Base-by-base conservation (phyloP, 2,329 filamentous ascomycete species). In the Talaromyces amestolkiae region DNA sequence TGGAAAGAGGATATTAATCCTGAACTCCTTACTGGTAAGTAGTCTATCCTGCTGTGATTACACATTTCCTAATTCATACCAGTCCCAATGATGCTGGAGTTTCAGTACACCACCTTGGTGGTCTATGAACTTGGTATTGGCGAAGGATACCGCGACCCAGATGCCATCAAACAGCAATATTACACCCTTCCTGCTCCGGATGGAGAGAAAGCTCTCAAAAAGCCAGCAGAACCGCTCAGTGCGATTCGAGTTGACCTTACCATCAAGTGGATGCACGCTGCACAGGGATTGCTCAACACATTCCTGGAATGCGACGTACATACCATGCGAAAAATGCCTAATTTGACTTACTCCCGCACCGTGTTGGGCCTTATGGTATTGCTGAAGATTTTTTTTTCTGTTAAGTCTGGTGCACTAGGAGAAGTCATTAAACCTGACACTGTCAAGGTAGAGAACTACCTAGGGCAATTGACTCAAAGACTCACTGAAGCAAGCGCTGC, bases 261-360 rank as follows among this genome's bases (percentile, higher is more conserved):
- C 3, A 70, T 77, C 49, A 77, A 77, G 69, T 77, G 75, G 75
- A 72, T 77, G 74, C 73, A 75, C 51, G 72, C 75, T 22, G 72
- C 75, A 11, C 76, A 77, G 8, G 71, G 74, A 59, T 61, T 77
- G 61, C 70, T 77, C 17, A 71, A 77, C 59, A 70, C 72, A 2
- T 71, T 76, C 24, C 66, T 76, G 39, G 69, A 65, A 41, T 77
- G 75, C 64, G 75, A 74, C 64, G 72, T 71, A 15, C 73, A 76
- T 15, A 72, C 74, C 9, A 69, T 77, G 70, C 74, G 74, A 37
- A 72, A 73, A 64, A 66, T 77, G 47, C 74, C 76, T 11, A 77
- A 75, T 53, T 60, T 77, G 13, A 72, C 72, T 37, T 77, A 77
- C 60, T 75, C 72, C 1, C 73, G 74, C 15, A 71, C 76, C 45